phyloP scores from a whole-genome alignment of 2,329 filamentous ascomycete genomes.

The Diatrype stigma region DNA sequence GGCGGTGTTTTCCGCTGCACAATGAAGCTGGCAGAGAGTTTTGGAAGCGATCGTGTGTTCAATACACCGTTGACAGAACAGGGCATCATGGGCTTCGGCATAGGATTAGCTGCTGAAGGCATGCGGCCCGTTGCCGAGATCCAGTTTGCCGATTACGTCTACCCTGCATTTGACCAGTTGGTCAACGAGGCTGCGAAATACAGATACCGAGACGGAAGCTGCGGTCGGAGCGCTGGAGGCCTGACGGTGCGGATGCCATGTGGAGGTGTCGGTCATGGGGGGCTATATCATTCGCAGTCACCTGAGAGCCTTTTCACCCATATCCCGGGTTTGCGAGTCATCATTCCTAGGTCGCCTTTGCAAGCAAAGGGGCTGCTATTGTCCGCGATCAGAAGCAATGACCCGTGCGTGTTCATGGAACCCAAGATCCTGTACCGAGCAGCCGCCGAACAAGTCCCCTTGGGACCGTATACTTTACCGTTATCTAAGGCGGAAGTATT shows the following conservation, averaged over 20 bases:
- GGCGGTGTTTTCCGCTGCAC: slow-evolving; percentile 95
- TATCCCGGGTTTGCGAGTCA: slow-evolving; percentile 77
- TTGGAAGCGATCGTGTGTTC: slow-evolving; percentile 86
- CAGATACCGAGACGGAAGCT: slow-evolving; percentile 66
- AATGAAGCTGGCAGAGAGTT: slow-evolving; percentile 83
- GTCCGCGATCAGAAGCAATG: slow-evolving; percentile 71
- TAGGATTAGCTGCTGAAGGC: slow-evolving; percentile 84
- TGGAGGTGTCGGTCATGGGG: slow-evolving; percentile 85
- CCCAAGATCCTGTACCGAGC: slow-evolving; percentile 91
- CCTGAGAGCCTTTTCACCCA: slow-evolving; percentile 87
- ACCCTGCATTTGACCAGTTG: slow-evolving; percentile 87
- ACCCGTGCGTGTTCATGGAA: slow-evolving; percentile 90
- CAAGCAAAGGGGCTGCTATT: slow-evolving; percentile 87
- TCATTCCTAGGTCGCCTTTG: slow-evolving; percentile 78
- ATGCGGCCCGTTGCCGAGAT: slow-evolving; percentile 93
- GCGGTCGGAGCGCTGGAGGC: slow-evolving; percentile 63
- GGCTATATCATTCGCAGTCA: slow-evolving; percentile 82
- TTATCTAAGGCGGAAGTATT: slow-evolving; percentile 82
- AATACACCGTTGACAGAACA: slow-evolving; percentile 95
- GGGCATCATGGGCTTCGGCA: slow-evolving; percentile 89
- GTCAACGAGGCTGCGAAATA: slow-evolving; percentile 92
- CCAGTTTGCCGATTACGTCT: slow-evolving; percentile 93
- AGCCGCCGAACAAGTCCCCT: slow-evolving; percentile 85
- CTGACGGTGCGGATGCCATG: slow-evolving; percentile 87
- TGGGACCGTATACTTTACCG: slow-evolving; percentile 74